phyloP scores from a whole-genome alignment of 2,329 filamentous ascomycete species.

The Tolypocladium tundrense region DNA sequence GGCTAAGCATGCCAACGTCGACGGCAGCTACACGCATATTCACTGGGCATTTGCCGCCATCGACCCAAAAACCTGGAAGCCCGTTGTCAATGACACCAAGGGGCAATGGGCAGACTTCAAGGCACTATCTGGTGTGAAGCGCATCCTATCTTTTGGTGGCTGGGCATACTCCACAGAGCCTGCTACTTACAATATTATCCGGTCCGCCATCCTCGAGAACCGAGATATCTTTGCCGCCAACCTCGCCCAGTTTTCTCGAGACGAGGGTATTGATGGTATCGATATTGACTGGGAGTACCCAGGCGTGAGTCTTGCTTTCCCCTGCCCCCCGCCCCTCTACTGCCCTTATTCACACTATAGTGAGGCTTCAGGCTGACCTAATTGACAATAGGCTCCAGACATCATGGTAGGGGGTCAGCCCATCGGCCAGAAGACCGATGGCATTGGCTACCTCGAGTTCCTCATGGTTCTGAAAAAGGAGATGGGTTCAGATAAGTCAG shows the following conservation, averaged over 20 bases:
- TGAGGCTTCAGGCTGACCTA: too few relatives aligned
- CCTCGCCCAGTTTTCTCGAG: conserved; percentile 23
- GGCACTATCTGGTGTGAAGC: conserved; percentile 10
- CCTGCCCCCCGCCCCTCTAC: too few relatives aligned
- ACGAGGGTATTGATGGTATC: conserved; percentile 25
- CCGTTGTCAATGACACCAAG: conserved; percentile 9
- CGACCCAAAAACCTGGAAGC: conserved; percentile 7
- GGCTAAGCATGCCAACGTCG: conserved; percentile 8
- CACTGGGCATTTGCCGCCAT: conserved; percentile 21
- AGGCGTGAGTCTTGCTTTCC: conserved; percentile 6
- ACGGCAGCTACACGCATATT: conserved; percentile 10
- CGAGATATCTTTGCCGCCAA: conserved; percentile 21
- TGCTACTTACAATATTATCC: conserved; percentile 11
- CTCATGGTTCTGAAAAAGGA: too few relatives aligned
- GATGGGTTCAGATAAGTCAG: too few relatives aligned
- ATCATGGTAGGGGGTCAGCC: too few relatives aligned
- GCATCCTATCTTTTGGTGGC: conserved; percentile 17
- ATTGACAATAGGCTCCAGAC: too few relatives aligned
- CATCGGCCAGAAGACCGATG: too few relatives aligned
- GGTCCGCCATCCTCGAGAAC: conserved; percentile 16
- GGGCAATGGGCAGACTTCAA: conserved; percentile 14
- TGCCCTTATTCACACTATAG: too few relatives aligned
- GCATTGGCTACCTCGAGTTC: too few relatives aligned
- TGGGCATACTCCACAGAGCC: conserved; percentile 15
- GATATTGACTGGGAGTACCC: conserved; percentile 33